A percentile compares a stretch with the other conserved stretches of the same genome.
Conservation (phyloP, 2,329 filamentous ascomycete species). For the Claviceps monticola region DNA sequence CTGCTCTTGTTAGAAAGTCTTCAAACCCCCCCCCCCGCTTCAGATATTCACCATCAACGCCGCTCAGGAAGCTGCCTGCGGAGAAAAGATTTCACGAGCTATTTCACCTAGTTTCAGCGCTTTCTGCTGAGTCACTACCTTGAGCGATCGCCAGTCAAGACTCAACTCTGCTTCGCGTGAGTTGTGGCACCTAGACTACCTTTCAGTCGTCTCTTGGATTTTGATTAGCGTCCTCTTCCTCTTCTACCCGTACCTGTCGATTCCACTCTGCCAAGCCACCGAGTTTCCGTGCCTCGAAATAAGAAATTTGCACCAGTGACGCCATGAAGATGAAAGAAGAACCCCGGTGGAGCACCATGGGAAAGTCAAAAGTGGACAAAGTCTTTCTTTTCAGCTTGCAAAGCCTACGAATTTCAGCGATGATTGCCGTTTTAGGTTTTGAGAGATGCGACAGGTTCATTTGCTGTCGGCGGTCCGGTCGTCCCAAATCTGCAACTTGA, state of each 20-base stretch:
- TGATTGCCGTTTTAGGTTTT: neutral
- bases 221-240: neutral
- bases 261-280: neutral
- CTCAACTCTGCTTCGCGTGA: neutral
- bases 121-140: neutral
- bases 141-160: neutral
- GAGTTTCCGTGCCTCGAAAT: neutral
- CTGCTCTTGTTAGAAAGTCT: too few species aligned
- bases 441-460: neutral
- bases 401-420: neutral
- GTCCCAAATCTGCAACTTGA: too few species aligned
- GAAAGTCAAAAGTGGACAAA: neutral
- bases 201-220: neutral
- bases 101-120: neutral
- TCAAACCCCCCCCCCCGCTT: too few species aligned
- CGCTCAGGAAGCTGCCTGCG: neutral
- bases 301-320: neutral
- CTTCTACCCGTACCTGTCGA: neutral
- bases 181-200: too few species aligned
- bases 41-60: too few species aligned
- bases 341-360: neutral
- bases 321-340: neutral
- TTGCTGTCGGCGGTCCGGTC: too few species aligned
- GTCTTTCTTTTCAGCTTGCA: neutral
- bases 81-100: conserved; percentile 1